Base-by-base conservation (phyloP, 106 monocot genomes). In the Posidonia australis region DNA sequence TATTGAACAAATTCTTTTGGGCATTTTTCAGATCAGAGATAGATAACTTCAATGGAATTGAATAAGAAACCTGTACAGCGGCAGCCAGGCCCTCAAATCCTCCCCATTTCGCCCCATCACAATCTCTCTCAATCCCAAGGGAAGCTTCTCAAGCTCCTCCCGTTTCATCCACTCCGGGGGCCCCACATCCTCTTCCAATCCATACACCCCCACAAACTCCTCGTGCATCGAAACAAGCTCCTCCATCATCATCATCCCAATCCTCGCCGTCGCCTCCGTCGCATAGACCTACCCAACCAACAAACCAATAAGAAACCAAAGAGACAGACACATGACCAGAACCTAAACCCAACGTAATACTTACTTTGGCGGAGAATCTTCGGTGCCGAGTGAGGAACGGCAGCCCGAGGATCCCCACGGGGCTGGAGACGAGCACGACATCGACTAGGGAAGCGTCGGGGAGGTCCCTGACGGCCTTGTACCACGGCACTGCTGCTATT, bases 231-330 rank as follows among this genome's bases (percentile, higher is more conserved):
- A 54, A 20, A 85, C 78, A 23, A 98, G 73, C 22, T 98, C 90
- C 49, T 85, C 77, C 96, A 98, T 98, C 87, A 85, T 79, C 55
- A 98, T 71, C 60, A 59, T 53, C 45, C 96, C 96, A 27, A 98
- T 58, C 70, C 64, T 98, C 0, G 69, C 72, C 9, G 84, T 63
- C 11, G 72, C 78, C 65, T 98, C 90, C 5, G 96, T 87, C 1
- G 78, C 84, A 77, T 83, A 98, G 59, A 92, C 77, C 92, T 92
- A 76, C 17, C 11, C 46, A 25, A 64, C 46, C 5, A 18, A 16
- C 5, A 64, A 46, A 11, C 13, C 24, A 46, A 61, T 21, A 20
- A 49, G 29, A 16, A 51, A 60, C 27, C 66, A 42, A 32, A 58
- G 5, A 17, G 32, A 17, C 36, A 12, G 49, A 23, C 22, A 9